Conservation (phyloP, 2,329 filamentous ascomycete genomes). For the Hortaea sp. region DNA sequence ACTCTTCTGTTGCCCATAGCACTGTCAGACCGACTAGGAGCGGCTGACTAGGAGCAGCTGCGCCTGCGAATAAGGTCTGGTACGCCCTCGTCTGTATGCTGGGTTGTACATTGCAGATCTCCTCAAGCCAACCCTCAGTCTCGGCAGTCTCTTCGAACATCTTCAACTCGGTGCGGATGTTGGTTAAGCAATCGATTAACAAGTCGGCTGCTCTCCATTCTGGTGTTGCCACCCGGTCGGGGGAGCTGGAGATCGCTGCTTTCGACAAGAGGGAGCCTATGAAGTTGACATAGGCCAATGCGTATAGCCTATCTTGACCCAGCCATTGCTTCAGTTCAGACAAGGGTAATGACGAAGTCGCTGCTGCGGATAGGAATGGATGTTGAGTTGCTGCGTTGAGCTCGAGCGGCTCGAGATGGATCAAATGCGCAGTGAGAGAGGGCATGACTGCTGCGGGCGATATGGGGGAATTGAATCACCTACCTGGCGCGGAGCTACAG, state of each 20-base stretch:
- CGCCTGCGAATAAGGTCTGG: slow-evolving; percentile 49
- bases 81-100: slow-evolving; percentile 33
- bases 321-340: slow-evolving; percentile 54
- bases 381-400: slow-evolving; percentile 53
- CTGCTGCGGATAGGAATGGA: slow-evolving; percentile 56
- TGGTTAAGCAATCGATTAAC: slow-evolving; percentile 53
- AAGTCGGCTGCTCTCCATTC: slow-evolving; percentile 51
- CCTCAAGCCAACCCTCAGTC: slow-evolving; percentile 31
- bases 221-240: slow-evolving; percentile 32
- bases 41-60: slow-evolving; percentile 38
- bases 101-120: slow-evolving; percentile 33
- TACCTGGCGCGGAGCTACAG: neutral
- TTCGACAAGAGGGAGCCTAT: slow-evolving; percentile 54
- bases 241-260: slow-evolving; percentile 42
- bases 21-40: slow-evolving; percentile 59
- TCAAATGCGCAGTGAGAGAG: slow-evolving; percentile 49
- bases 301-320: slow-evolving; percentile 61
- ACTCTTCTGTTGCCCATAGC: slow-evolving; percentile 64
- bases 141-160: slow-evolving; percentile 57
- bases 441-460: slow-evolving; percentile 19
- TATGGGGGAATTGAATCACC: neutral
- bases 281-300: slow-evolving; percentile 59
- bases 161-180: slow-evolving; percentile 54
- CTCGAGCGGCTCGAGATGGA: slow-evolving; percentile 35
- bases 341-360: slow-evolving; percentile 51